Base-by-base conservation (phyloP, 1,284 basidiomycete genomes). In the Chalciporus piperatoides region DNA sequence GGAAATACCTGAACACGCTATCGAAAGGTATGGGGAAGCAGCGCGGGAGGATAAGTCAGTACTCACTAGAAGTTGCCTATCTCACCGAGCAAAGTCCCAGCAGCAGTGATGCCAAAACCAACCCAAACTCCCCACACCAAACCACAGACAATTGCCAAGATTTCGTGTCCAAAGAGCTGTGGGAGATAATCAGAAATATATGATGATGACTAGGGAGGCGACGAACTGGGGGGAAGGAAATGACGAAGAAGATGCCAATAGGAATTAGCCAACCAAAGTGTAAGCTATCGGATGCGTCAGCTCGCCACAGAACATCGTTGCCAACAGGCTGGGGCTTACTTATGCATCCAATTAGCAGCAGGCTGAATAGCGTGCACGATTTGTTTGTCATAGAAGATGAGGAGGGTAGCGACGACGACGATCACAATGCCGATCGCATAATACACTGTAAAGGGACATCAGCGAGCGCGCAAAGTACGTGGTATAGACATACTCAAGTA, bases 201-300 rank as follows among this genome's bases (percentile, higher is more conserved):
- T 2, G 24, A 12, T 1, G 0, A 19, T 1, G 30, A 11, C 32
- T 2, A 15, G 21, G 1, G 28, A 15, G 23, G 17, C 8, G 6
- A 59, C 77, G 54, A 58, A 85, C 84, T 1, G 84, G 86, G 54
- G 86, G 86, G 65, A 89, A 86, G 0, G 86, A 88, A 33, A 91
- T 81, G 56, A 91, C 72, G 61, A 91, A 86, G 23, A 90, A 72
- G 44, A 92, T 74, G 39, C 70, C 88, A 42, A 94, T 90, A 1
- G 92, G 92, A 38, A 96, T 90, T 14, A 86, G 67, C 84, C 84
- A 95, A 15, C 92, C 92, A 43, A 62, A 67, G 25, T 62, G 60
- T 2, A 77, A 41, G 4, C 77, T 78, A 46, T 23, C 25, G 33
- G 25, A 36, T 17, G 42, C 17, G n/a, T 37, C 27, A 51, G 15